phyloP scores from a whole-genome alignment of 2,329 filamentous ascomycete species.

The Clarireedia homoeocarpa region DNA sequence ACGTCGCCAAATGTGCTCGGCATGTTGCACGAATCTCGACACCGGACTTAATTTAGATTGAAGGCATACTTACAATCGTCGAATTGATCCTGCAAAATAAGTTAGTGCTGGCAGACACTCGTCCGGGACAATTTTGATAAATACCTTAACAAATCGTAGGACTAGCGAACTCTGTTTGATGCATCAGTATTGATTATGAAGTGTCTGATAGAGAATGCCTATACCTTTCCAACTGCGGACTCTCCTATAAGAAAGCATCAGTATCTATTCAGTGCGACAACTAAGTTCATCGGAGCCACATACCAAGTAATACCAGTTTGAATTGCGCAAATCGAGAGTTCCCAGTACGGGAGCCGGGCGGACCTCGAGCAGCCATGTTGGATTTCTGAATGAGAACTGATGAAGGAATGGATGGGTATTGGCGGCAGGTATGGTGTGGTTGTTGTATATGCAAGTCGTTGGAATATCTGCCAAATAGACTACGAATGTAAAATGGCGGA shows the following conservation, averaged over 20 bases:
- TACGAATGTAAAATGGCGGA: neutral
- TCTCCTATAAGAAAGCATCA: slow-evolving; percentile 60
- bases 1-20: neutral
- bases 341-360: slow-evolving; percentile 51
- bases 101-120: slow-evolving; percentile 1
- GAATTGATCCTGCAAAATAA: slow-evolving; percentile 76
- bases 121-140: slow-evolving; percentile 19
- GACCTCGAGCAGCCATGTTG: slow-evolving; percentile 78
- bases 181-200: slow-evolving; percentile 15
- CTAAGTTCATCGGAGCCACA: slow-evolving; percentile 28
- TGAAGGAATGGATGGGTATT: neutral
- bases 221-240: slow-evolving; percentile 96
- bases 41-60: neutral
- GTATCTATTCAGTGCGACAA: slow-evolving; percentile 14
- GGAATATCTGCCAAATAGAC: neutral
- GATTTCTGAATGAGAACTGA: slow-evolving; percentile 13
- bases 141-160: slow-evolving; percentile 93
- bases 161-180: slow-evolving; percentile 80
- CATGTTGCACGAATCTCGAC: neutral
- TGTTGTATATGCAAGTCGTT: neutral
- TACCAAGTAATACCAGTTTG: slow-evolving; percentile 95
- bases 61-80: slow-evolving; percentile 50
- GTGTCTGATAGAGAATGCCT: slow-evolving; percentile 13
- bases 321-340: slow-evolving; percentile 95
- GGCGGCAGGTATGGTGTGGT: neutral